Percentiles rank a stretch among this genome's conserved stretches.
phyloP scores from a whole-genome alignment of 257 asterid species.

The Apocynum venetum region DNA sequence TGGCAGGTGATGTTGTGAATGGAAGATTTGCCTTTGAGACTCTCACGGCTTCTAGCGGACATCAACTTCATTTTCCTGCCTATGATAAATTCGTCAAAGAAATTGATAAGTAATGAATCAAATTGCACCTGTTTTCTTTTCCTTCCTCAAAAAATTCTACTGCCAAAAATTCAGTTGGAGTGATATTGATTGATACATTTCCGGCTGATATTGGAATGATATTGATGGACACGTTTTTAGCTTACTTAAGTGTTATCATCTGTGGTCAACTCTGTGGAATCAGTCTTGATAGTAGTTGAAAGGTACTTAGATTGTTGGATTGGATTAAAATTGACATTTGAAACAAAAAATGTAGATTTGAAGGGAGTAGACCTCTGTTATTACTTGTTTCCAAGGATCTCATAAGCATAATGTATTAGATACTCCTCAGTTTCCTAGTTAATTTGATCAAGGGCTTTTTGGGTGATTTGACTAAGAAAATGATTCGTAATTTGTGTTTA shows the following conservation, averaged over 20 bases:
- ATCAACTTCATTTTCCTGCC: conserved; percentile 79
- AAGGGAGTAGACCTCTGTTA: no score
- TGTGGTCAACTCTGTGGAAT: background rate
- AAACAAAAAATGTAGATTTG: background rate
- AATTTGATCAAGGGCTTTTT: no score
- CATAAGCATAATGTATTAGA: no score
- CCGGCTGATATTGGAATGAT: no score
- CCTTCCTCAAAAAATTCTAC: no score
- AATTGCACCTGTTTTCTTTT: background rate
- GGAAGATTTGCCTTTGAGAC: conserved; percentile 84
- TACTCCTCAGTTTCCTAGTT: no score
- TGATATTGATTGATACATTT: no score
- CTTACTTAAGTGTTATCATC: background rate
- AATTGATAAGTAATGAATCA: conserved; percentile 41
- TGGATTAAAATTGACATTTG: background rate
- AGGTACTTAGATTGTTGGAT: background rate
- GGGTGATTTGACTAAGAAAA: no score
- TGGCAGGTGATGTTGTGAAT: conserved; percentile 63
- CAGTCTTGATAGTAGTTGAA: background rate
- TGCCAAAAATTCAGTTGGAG: background rate
- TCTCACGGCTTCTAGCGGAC: conserved; percentile 61
- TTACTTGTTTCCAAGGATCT: no score
- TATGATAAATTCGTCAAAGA: conserved; percentile 70
- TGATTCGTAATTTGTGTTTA: no score
- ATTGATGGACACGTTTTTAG: no score